Percentiles rank a stretch among this genome's conserved stretches.
phyloP scores from a whole-genome alignment of 2,329 filamentous ascomycete genomes.

The Ceratocystis cacaofunesta region DNA sequence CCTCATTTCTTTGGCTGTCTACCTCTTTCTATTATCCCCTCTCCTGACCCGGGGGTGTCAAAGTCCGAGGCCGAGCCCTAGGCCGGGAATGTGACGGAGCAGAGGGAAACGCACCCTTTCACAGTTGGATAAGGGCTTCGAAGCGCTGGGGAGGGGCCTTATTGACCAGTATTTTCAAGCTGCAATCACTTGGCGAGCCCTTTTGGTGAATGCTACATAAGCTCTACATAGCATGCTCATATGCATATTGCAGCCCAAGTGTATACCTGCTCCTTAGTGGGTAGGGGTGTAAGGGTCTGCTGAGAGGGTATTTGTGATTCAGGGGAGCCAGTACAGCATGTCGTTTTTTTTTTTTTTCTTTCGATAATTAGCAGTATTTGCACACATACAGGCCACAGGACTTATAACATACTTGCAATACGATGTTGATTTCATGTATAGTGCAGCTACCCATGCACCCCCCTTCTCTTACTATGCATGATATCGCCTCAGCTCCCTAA shows the following conservation, averaged over 20 bases:
- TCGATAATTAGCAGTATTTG: neutral
- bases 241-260: neutral
- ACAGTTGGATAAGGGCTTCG: neutral
- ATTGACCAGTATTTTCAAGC: neutral
- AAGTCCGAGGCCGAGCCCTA: neutral
- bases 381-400: neutral
- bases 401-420: neutral
- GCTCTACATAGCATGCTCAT: neutral
- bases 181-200: neutral
- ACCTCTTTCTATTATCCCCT: neutral
- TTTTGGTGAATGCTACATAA: neutral
- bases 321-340: neutral
- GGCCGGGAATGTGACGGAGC: neutral
- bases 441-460: neutral
- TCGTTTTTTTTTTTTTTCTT: neutral
- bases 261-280: neutral
- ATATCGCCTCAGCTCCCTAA: neutral
- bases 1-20: neutral
- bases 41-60: neutral
- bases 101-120: neutral
- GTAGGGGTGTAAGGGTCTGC: neutral
- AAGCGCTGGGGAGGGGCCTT: neutral
- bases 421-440: neutral
- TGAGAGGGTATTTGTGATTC: neutral
- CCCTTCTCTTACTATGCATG: neutral